phyloP scores from a whole-genome alignment of 2,329 filamentous ascomycete genomes.

The Teratosphaeria viscida region DNA sequence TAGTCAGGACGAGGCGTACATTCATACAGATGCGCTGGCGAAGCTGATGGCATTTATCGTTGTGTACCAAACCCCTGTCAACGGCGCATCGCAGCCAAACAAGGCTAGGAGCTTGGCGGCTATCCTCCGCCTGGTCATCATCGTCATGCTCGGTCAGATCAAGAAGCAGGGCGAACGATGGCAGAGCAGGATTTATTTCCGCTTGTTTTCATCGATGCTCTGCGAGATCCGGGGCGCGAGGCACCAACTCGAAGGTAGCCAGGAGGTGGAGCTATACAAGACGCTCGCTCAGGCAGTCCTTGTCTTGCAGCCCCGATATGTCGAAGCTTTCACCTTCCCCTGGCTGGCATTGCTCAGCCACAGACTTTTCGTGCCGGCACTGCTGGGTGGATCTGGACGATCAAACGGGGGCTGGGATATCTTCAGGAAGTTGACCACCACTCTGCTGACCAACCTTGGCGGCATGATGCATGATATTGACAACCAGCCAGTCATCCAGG shows the following conservation, averaged over 20 bases:
- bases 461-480: constrained; percentile 67
- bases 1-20: constrained; percentile 49
- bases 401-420: constrained; percentile 55
- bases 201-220: constrained; percentile 73
- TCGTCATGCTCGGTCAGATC: constrained; percentile 80
- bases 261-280: constrained; percentile 53
- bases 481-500: constrained; percentile 60
- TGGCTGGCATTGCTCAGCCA: constrained; percentile 81
- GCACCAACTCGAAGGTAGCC: constrained; percentile 14
- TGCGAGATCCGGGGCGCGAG: constrained; percentile 49
- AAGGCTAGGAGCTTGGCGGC: constrained; percentile 67
- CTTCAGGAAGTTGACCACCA: constrained; percentile 53
- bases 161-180: constrained; percentile 69
- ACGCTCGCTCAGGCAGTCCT: constrained; percentile 62
- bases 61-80: constrained; percentile 55
- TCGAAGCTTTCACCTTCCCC: constrained; percentile 72
- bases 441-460: constrained; percentile 52
- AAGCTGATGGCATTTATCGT: constrained; percentile 70
- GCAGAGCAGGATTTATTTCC: constrained; percentile 83
- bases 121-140: constrained; percentile 62
- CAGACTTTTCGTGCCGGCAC: constrained; percentile 67
- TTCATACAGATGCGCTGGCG: constrained; percentile 69
- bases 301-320: constrained; percentile 62
- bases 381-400: constrained; percentile 46
- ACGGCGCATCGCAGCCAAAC: constrained; percentile 48